Base-by-base conservation (phyloP, 139 green algal species). In the Yamagishiella unicocca region DNA sequence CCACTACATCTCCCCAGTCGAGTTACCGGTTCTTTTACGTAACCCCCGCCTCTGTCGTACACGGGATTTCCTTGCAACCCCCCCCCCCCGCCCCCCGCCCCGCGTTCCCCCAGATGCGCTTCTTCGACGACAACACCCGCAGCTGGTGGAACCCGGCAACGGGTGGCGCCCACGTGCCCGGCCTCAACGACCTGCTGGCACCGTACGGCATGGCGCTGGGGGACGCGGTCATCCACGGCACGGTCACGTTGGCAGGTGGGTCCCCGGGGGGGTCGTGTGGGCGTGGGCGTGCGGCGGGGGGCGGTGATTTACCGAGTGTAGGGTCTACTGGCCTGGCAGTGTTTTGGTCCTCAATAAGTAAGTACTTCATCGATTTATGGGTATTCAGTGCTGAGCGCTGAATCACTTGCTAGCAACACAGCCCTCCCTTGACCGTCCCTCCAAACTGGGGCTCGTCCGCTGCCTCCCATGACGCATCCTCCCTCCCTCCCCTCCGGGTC, bases 101-200 rank as follows among this genome's bases (percentile, higher is more conserved):
- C 29, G 35, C 67, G 35, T 43, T n/a, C 43, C 33, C 46, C 25
- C 72, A 94, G 74, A 97, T 99, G 95, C 90, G 90, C 22, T 99
- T 99, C 90, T 99, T 98, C 88, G 98, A 99, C 82, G 98, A 99
- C 94, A 99, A 99, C 94, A 99, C 98, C 0, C 94, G 97, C 79
- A 94, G 76, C 87, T 98, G 94, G 94, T 98, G 96, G 96, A 95
- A 94, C 27, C 95, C 96, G 4, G 93, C 92, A 46, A 94, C 92
- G 37, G 97, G 97, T 27, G 98, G 98, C 24, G 94, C 94, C n/a
- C 99, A 99, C 88, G 92, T 99, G 38, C 98, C 98, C 22, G 98
- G 96, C 0, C 85, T 99, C 17, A 99, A 99, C 89, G 96, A 99
- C 46, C 89, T 99, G 80, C 93, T 99, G 62, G 85, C 80, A 21